Evolutionary conservation across 2,329 filamentous ascomycete species (phyloP).

Genomic region (Ophiostoma sp.): DNA sequence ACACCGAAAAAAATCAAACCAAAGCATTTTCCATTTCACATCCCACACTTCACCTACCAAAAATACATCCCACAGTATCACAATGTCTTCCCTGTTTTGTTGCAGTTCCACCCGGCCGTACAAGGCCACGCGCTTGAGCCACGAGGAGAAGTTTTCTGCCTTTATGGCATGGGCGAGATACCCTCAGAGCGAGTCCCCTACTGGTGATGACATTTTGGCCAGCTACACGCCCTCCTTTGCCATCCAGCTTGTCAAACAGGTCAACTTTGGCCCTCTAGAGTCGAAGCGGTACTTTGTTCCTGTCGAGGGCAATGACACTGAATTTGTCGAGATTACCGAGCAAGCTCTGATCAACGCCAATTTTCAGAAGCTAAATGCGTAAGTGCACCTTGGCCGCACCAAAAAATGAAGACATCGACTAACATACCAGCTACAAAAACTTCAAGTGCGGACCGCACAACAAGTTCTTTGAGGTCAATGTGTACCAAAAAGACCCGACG

Average conservation of each 20-base stretch:
- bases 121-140: slow-evolving; percentile 32
- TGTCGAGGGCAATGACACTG: slow-evolving; percentile 14
- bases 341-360: slow-evolving; percentile 44
- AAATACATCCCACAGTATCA: too few species aligned
- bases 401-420: background rate
- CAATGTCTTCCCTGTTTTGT: slow-evolving; percentile 32
- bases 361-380: slow-evolving; percentile 48
- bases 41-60: too few species aligned
- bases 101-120: slow-evolving; percentile 32
- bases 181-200: slow-evolving; percentile 28
- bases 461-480: slow-evolving; percentile 51
- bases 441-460: slow-evolving; percentile 46
- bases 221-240: slow-evolving; percentile 32
- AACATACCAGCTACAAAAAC: slow-evolving; percentile 46
- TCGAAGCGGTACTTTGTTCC: slow-evolving; percentile 45
- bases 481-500: slow-evolving; percentile 49
- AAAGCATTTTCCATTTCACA: too few species aligned
- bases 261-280: slow-evolving; percentile 48
- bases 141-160: slow-evolving; percentile 33
- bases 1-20: too few species aligned
- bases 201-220: slow-evolving; percentile 9
- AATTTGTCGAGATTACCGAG: slow-evolving; percentile 41
- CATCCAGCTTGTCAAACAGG: slow-evolving; percentile 47
- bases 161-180: slow-evolving; percentile 39
- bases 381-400: slow-evolving; percentile 23